Evolutionary conservation across 305 asterid genomes (phyloP), one percentile per base, ranked within the genome.

Genomic region (Plantago rigida): DNA sequence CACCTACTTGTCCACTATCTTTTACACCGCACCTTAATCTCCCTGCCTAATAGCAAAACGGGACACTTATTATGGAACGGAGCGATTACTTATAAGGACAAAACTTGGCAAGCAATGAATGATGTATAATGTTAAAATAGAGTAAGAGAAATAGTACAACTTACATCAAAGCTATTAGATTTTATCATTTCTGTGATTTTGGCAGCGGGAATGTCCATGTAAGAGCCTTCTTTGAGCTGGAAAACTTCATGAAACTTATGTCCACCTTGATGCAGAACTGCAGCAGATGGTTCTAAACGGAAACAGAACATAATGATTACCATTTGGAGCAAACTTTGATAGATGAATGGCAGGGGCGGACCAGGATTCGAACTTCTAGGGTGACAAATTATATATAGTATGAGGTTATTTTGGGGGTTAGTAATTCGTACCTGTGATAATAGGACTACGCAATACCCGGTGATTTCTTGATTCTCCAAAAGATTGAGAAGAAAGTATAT

Each of bases 131-230:
- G 26, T 22, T 22, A 22, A 22, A 22, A 22, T 22, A 22, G 26
- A 22, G 26, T 22, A 22, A 22, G 26, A 22, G 26, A 22, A 22
- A 22, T 22, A 22, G 26, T 22, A 22, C 26, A 22, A 73, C 85
- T 73, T 70, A 89, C 99, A 77, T 93, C 96, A 77, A 93, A 78
- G 84, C 96, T 81, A 70, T 85, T 87, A 6, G 99, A 78, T 74
- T 85, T 87, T 94, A 87, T 85, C 94, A 93, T 85, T 73, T 89
- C 97, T 7, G 97, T 72, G 67, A 93, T 79, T 65, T 75, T 93
- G 54, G 94, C 66, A 46, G 87, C 77, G 1, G 97, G 86, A 62
- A 89, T 82, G 76, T 93, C 97, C 3, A 83, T 73, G 64, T 80
- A 82, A 59, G 87, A 71, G 54, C 92, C 94, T 67, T 84, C 85